phyloP scores from a whole-genome alignment of 305 asterid species.

The Fraxinus albicans region DNA sequence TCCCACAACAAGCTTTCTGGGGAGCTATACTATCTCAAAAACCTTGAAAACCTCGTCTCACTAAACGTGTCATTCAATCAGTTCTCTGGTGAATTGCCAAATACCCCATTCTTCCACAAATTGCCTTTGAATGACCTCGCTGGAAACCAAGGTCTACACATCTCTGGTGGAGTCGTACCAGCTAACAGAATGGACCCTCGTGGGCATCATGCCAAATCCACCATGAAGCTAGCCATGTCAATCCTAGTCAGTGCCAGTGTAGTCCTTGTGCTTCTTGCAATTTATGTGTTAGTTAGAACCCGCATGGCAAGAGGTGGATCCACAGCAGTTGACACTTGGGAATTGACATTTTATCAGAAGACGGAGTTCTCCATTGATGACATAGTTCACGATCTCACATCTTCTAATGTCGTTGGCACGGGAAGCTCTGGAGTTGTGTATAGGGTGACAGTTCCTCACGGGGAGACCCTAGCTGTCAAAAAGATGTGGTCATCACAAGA shows the following conservation, averaged over 20 bases:
- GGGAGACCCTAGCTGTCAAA: slow-evolving; percentile 79
- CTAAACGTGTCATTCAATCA: slow-evolving; percentile 82
- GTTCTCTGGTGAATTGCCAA: slow-evolving; percentile 77
- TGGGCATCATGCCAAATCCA: slow-evolving; percentile 42
- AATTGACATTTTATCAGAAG: slow-evolving; percentile 85
- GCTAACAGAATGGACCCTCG: slow-evolving; percentile 40
- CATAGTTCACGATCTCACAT: slow-evolving; percentile 60
- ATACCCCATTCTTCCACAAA: slow-evolving; percentile 73
- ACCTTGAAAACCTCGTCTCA: slow-evolving; percentile 78
- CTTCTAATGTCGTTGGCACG: slow-evolving; percentile 85
- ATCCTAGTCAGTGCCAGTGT: slow-evolving; percentile 75
- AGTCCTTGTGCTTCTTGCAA: slow-evolving; percentile 67
- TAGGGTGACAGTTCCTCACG: slow-evolving; percentile 59
- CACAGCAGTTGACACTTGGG: slow-evolving; percentile 60
- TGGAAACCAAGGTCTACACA: slow-evolving; percentile 62
- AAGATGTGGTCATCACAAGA: slow-evolving; percentile 96
- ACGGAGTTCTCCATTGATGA: slow-evolving; percentile 75
- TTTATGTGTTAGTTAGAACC: slow-evolving; percentile 56
- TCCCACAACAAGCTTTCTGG: slow-evolving; percentile 84
- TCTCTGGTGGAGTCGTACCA: slow-evolving; percentile 57
- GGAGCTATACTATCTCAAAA: slow-evolving; percentile 52
- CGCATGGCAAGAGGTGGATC: slow-evolving; percentile 40
- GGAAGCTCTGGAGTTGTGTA: slow-evolving; percentile 99
- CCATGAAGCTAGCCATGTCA: slow-evolving; percentile 82
- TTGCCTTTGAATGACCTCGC: slow-evolving; percentile 66